A percentile compares a stretch with the other conserved stretches of the same genome.
Evolutionary conservation across 495 filamentous ascomycete species (phyloP).

Genomic region (Xylaria intraflava): DNA sequence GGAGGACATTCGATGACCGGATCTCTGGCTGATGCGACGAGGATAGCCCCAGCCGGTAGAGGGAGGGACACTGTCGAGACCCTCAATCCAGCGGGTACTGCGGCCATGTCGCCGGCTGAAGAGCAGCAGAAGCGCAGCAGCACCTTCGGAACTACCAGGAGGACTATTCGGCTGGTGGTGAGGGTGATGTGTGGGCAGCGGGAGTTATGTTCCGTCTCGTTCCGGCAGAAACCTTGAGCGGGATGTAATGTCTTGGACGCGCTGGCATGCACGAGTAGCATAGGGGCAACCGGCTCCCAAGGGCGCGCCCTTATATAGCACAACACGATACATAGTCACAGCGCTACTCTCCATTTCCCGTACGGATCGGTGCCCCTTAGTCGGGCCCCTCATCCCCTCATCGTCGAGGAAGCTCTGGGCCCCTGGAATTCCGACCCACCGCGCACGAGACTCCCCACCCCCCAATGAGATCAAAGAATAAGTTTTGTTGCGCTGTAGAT

Average conservation of each 20-base stretch:
- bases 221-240: neutral
- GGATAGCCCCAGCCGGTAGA: conserved; percentile 9
- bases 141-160: neutral
- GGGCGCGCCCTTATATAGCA: neutral
- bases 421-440: neutral
- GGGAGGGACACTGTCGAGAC: neutral
- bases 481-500: neutral
- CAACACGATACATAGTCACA: neutral
- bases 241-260: neutral
- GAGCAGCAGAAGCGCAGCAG: neutral
- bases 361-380: no score
- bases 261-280: neutral
- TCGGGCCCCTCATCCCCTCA: no score
- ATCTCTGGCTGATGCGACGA: conserved; percentile 20
- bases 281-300: neutral
- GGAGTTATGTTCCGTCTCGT: neutral
- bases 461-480: neutral
- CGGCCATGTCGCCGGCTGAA: neutral
- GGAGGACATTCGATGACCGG: neutral
- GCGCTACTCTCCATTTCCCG: neutral
- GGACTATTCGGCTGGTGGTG: neutral
- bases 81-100: neutral
- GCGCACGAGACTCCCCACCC: neutral
- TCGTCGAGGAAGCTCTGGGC: neutral
- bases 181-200: neutral